A percentile compares a stretch with the other conserved stretches of the same genome.
These are phyloP conservation scores for Sugiyamaella castrensis DNA, from an alignment of 1,139 yeast species.

Conservation along the genomic window DNA sequence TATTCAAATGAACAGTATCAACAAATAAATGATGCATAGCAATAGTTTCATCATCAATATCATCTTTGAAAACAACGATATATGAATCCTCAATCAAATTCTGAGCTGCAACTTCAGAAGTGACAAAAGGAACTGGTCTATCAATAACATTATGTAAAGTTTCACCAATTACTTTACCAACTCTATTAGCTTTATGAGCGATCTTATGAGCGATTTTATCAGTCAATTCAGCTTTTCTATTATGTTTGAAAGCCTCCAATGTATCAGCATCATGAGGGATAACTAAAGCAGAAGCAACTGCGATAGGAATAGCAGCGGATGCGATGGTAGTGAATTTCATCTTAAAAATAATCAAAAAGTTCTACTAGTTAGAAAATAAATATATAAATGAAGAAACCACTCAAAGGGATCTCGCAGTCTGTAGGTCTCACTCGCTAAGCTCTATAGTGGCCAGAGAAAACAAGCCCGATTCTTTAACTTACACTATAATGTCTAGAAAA, in stretches of 20 bases:
- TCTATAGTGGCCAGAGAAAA: too few species aligned
- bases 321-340: slow-evolving; percentile 38
- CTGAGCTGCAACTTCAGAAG: slow-evolving; percentile 42
- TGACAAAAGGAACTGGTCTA: slow-evolving; percentile 42
- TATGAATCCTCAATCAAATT: slow-evolving; percentile 70
- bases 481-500: too few species aligned
- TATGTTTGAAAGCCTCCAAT: slow-evolving; percentile 23
- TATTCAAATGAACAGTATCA: slow-evolving; percentile 45
- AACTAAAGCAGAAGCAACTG: slow-evolving; percentile 59
- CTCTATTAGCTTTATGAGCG: neutral
- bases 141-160: slow-evolving; percentile 20
- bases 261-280: slow-evolving; percentile 47
- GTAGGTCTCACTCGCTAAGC: too few species aligned
- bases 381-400: too few species aligned
- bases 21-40: slow-evolving; percentile 67
- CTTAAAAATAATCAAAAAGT: neutral
- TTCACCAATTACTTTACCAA: slow-evolving; percentile 1
- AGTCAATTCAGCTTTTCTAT: slow-evolving; percentile 7
- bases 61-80: slow-evolving; percentile 72
- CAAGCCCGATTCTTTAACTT: too few species aligned
- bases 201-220: neutral
- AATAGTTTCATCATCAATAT: slow-evolving; percentile 48
- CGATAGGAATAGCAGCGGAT: slow-evolving; percentile 51
- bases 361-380: too few species aligned
- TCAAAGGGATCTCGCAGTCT: too few species aligned